Base-by-base conservation (phyloP, 2,329 filamentous ascomycete genomes). In the Aspergillus cejpii region DNA sequence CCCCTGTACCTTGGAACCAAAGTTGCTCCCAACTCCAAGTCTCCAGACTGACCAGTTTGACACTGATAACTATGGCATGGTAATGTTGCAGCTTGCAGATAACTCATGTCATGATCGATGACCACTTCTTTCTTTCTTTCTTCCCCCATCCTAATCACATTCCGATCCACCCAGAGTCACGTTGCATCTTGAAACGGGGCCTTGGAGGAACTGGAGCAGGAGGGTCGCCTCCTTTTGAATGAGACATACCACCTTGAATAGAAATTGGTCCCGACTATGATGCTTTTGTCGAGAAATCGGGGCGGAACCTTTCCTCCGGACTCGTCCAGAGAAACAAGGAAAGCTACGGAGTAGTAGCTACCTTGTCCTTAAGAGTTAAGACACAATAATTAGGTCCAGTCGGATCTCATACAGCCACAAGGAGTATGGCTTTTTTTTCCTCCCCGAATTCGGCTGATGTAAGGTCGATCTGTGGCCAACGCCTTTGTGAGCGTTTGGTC, bases 231-330 rank as follows among this genome's bases (percentile, higher is more conserved):
- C 36, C 31, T 44, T 39, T 43, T 37, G 34, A 31, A 45, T 51
- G 43, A 40, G 42, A 48, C 50, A 53, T 53, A 48, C 49, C 37
- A 52, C 52, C 49, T 38, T 45, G 34, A 33, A 20, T 33, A 50
- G 31, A 34, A 40, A 7, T 39, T 44, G 27, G 10, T 37, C 43
- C 34, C 37, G 23, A 19, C 37, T 20, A 34, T 34, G 15, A 34
- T 34, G 31, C 15, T 34, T n/a, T 34, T 20, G 31, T 20, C 31
- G 31, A 34, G 31, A 34, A n/a, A 19, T 34, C 7, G 31, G 31
- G 4, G 11, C 10, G 31, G 31, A 12, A 10, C 6, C 17, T 20
- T 5, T 34, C 31, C 17, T 34, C 10, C 10, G 31, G 14, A 10
- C 31, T 17, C 31, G 17, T 34, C 23, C 31, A 34, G 17, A 17